Base-by-base conservation (phyloP, 208 protist genomes). In the Leishmania arabica region DNA sequence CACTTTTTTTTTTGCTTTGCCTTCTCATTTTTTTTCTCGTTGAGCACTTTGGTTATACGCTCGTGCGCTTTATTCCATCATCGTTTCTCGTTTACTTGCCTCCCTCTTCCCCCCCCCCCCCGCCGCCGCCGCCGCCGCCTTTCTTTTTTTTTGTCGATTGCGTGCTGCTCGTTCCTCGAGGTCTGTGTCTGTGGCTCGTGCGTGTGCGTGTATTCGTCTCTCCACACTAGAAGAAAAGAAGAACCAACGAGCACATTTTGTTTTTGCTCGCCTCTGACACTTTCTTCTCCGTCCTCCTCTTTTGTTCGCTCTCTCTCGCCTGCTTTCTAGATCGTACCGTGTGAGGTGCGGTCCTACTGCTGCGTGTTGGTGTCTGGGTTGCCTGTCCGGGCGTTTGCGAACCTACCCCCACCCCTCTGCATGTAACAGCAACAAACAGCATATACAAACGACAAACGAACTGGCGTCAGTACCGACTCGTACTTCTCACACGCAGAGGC, bases 1-100 rank as follows among this genome's bases (percentile, higher is more conserved):
- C 62, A 47, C 47, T 56, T 72, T 56, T 80, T 80, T 34, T 40
- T 6, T 69, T 72, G n/a, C 71, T 60, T 15, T 27, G 54, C 21
- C 54, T 60, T 31, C 56, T 19, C 56, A 0, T 13, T 17, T n/a
- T 17, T 40, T 37, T 37, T 64, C 58, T 64, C 27, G 58, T 64
- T 64, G 58, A 31, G 27, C 6, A 27, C 7, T 64, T 70, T 60
- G 34, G 2, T 71, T 71, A 42, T 71, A 21, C 40, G 4, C 42
- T 40, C 34, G 15, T 13, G 24, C 13, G 15, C 62, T 17, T 24
- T n/a, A 19, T n/a, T 68, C 9, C 66, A 2, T 45, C 15, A 11
- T 27, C 37, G 1, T 45, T 58, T 62, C 31, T 64, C 37, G 40
- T 56, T 62, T 45, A 40, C 47, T 24, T 19, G 11, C 37, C 37